phyloP scores from a whole-genome alignment of 768 basidiomycete genomes.

The Kwoniella heveanensis region DNA sequence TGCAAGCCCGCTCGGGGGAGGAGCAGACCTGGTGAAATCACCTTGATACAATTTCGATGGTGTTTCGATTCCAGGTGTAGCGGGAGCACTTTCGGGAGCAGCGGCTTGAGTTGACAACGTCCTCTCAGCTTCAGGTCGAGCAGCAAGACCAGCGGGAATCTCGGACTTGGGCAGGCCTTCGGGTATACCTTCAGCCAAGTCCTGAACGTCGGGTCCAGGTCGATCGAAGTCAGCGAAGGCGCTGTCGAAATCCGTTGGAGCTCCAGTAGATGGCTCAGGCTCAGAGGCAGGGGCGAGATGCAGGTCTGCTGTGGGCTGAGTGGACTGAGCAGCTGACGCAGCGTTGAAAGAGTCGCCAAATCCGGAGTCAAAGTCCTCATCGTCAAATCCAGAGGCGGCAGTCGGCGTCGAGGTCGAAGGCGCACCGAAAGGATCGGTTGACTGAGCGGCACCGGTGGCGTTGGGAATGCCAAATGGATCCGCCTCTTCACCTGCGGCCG shows the following conservation, averaged over 20 bases:
- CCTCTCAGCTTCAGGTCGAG: slow-evolving; percentile 44
- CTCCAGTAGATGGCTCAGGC: slow-evolving; percentile 17
- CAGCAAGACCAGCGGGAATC: slow-evolving; percentile 27
- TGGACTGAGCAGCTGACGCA: slow-evolving; percentile 26
- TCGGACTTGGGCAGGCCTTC: slow-evolving; percentile 58
- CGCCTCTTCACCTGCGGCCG: slow-evolving; percentile 14
- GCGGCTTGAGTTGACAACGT: slow-evolving; percentile 47
- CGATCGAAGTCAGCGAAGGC: slow-evolving; percentile 49
- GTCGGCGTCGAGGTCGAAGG: slow-evolving; percentile 11
- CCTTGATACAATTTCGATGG: not conserved
- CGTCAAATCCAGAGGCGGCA: slow-evolving; percentile 20
- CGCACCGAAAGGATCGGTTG: slow-evolving; percentile 41
- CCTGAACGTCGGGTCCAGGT: slow-evolving; percentile 5
- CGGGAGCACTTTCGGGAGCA: slow-evolving; percentile 38
- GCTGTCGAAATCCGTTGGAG: slow-evolving; percentile 49
- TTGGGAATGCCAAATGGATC: slow-evolving; percentile 39
- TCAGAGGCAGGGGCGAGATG: slow-evolving; percentile 9
- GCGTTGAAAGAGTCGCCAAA: slow-evolving; percentile 55
- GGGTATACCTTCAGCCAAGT: slow-evolving; percentile 55
- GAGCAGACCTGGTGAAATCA: slow-evolving; percentile 2
- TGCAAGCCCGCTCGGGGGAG: slow-evolving; percentile 11
- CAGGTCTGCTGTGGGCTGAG: slow-evolving; percentile 10
- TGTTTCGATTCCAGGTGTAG: slow-evolving; percentile 29
- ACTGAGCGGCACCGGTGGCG: not conserved
- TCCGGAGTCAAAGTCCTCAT: slow-evolving; percentile 44